A percentile compares a stretch with the other conserved stretches of the same genome.
Evolutionary conservation across 2,329 filamentous ascomycete genomes (phyloP).

Genomic region (Neopestalotiopsis sp.): DNA sequence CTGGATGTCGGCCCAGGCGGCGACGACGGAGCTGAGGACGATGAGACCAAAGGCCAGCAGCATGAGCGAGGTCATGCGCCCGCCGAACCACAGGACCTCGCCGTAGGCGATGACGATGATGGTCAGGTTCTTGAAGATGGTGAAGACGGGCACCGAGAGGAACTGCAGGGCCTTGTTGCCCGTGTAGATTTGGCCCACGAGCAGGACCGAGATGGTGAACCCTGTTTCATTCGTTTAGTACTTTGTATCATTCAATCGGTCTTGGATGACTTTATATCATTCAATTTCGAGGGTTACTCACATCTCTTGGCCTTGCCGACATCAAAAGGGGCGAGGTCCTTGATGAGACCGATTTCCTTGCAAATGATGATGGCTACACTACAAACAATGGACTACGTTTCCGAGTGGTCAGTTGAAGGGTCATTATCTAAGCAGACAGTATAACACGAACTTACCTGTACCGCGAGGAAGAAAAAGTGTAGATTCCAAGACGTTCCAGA

Average conservation of each 20-base stretch:
- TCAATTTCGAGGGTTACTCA: background rate
- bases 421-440: background rate
- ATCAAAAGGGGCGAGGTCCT: slow-evolving; percentile 81
- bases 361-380: slow-evolving; percentile 81
- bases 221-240: slow-evolving; percentile 36
- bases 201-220: slow-evolving; percentile 94
- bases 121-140: slow-evolving; percentile 99
- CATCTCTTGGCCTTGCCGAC: slow-evolving; percentile 86
- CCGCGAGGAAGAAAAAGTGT: slow-evolving; percentile 90
- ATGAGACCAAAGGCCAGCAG: slow-evolving; percentile 95
- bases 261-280: too few species aligned
- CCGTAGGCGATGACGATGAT: slow-evolving; percentile 98
- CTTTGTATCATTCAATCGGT: too few species aligned
- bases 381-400: slow-evolving; percentile 79
- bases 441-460: slow-evolving; percentile 70
- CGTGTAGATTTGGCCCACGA: slow-evolving; percentile 99
- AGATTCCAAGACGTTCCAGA: slow-evolving; percentile 91
- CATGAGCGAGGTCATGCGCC: slow-evolving; percentile 83
- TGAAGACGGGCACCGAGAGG: slow-evolving; percentile 97
- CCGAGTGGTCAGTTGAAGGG: background rate
- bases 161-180: slow-evolving; percentile 94
- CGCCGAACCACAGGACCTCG: slow-evolving; percentile 97
- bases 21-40: slow-evolving; percentile 92
- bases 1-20: slow-evolving; percentile 93
- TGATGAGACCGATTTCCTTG: slow-evolving; percentile 83